Percentiles rank a stretch among this genome's conserved stretches.
These are phyloP conservation scores for Jatropha podagrica DNA, from an alignment of 441 rosid species.

Conservation along the genomic window DNA sequence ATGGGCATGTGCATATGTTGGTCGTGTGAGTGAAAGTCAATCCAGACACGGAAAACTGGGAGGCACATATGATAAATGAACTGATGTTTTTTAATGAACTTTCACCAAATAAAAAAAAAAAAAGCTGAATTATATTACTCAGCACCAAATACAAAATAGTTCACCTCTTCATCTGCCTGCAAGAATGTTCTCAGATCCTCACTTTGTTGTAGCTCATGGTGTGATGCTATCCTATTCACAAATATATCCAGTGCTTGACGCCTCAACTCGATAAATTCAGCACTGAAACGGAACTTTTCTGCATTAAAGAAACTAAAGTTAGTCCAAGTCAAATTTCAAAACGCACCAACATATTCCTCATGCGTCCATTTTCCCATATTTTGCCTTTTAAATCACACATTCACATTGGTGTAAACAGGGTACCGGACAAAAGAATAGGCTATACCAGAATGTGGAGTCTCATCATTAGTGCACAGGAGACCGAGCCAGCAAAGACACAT, in stretches of 20 bases:
- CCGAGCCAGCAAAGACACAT: not conserved
- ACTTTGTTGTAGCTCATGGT: slow-evolving; percentile 85
- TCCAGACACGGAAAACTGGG: not conserved
- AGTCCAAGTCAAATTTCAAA: not conserved
- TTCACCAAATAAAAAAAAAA: not conserved
- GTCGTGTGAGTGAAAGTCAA: not conserved
- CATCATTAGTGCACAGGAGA: not conserved
- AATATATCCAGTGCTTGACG: slow-evolving; percentile 86
- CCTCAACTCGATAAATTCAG: slow-evolving; percentile 98
- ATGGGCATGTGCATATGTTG: not conserved
- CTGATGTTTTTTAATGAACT: not conserved
- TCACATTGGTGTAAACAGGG: not conserved
- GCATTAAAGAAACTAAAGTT: slow-evolving; percentile 28
- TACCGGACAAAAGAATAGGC: not conserved
- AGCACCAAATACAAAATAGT: not conserved
- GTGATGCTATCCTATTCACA: slow-evolving; percentile 91
- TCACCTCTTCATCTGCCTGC: slow-evolving; percentile 98
- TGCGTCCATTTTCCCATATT: not conserved
- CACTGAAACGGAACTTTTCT: slow-evolving; percentile 98
- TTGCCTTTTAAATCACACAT: not conserved
- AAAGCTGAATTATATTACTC: not conserved
- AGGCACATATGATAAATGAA: not conserved
- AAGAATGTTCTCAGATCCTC: slow-evolving; percentile 94
- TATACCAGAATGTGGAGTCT: not conserved
- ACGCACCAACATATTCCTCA: not conserved